A percentile compares a stretch with the other conserved stretches of the same genome.
These are phyloP conservation scores for Penicillium sp. DNA, from an alignment of 2,329 filamentous ascomycete species.

Conservation along the genomic window DNA sequence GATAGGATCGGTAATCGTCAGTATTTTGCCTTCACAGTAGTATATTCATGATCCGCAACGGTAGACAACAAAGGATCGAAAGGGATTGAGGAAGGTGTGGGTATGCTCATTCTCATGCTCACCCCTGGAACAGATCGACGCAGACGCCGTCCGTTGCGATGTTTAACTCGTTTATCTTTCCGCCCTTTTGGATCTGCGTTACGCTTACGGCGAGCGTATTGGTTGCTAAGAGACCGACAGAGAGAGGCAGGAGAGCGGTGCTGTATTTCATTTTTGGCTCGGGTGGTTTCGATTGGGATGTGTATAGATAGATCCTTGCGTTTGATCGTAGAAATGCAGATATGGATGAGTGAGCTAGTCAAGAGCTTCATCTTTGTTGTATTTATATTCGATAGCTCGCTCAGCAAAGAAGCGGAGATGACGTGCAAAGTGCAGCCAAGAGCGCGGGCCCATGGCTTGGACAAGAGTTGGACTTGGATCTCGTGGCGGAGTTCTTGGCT, in stretches of 20 bases:
- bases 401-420: background rate
- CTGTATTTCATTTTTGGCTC: background rate
- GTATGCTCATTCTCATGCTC: background rate
- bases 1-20: background rate
- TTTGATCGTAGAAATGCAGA: background rate
- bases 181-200: background rate
- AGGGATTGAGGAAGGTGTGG: too few relatives aligned
- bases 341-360: background rate
- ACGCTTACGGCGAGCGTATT: background rate
- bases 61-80: too few relatives aligned
- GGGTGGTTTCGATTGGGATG: background rate
- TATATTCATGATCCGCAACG: too few relatives aligned
- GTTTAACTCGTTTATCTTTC: background rate
- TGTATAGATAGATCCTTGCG: background rate
- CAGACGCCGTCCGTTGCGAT: background rate
- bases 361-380: background rate
- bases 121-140: slow-evolving; percentile 2
- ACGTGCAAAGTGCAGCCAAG: background rate
- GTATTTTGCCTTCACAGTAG: too few relatives aligned
- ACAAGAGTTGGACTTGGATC: background rate
- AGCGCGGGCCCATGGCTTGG: background rate
- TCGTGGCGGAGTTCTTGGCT: background rate
- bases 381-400: background rate
- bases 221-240: background rate
- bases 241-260: background rate